A percentile compares a stretch with the other conserved stretches of the same genome.
Evolutionary conservation across 129 eudicot species (phyloP).

Genomic region (Escallonia rubra): DNA sequence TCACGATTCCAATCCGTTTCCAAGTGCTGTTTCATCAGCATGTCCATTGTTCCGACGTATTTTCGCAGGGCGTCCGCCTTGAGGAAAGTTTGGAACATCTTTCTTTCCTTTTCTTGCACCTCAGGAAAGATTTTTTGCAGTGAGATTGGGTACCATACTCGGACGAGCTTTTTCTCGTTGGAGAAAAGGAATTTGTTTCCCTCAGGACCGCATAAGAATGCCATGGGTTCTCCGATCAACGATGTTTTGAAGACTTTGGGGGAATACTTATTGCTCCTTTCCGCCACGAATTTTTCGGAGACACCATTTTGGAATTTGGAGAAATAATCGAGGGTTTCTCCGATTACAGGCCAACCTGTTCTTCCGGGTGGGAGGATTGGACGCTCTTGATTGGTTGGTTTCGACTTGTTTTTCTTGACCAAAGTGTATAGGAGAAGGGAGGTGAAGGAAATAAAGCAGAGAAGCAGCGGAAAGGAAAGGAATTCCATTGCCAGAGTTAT

Average conservation of each 20-base stretch:
- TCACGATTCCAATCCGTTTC: background rate
- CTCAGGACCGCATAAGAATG: slow-evolving; percentile 6
- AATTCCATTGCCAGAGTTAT: too few species aligned
- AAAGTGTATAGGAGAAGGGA: background rate
- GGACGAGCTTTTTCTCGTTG: slow-evolving; percentile 13
- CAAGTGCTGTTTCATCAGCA: background rate
- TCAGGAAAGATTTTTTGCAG: slow-evolving; percentile 13
- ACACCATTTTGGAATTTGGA: slow-evolving; percentile 1
- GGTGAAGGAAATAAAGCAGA: background rate
- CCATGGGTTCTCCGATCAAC: background rate
- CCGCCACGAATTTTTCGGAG: background rate
- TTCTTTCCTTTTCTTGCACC: background rate
- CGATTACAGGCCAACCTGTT: slow-evolving; percentile 9
- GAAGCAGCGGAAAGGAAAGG: background rate
- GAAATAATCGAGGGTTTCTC: slow-evolving; percentile 8
- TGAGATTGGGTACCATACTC: slow-evolving; percentile 6
- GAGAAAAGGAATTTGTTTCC: slow-evolving; percentile 19
- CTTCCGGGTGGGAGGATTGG: slow-evolving; percentile 12
- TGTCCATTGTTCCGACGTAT: background rate
- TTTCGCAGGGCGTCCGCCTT: slow-evolving; percentile 3
- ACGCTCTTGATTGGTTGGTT: background rate
- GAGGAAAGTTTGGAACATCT: background rate
- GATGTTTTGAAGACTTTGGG: slow-evolving; percentile 7
- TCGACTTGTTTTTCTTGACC: background rate
- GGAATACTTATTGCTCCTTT: background rate